Conservation (phyloP, 2,329 filamentous ascomycete species). For the Aspergillus calidoustus region DNA sequence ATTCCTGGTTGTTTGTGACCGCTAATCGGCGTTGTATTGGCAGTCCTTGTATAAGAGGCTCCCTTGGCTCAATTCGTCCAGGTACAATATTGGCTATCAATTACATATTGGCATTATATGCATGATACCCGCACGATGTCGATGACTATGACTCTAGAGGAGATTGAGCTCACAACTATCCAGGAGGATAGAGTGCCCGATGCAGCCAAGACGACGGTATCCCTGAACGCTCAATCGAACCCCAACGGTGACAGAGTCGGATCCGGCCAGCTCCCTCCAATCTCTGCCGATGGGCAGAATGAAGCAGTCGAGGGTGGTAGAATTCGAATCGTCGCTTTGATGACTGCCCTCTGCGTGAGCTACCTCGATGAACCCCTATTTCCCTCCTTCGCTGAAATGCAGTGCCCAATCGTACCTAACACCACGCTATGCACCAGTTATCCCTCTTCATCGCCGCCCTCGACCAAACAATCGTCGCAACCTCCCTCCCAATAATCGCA, state of each 20-base stretch:
- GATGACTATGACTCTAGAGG: not conserved
- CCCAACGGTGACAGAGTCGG: not conserved
- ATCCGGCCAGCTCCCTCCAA: not conserved
- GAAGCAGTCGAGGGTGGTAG: not conserved
- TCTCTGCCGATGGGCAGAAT: not conserved
- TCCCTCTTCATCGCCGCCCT: slow-evolving; percentile 22
- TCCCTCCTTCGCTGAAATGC: too few relatives aligned
- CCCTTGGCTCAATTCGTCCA: not conserved
- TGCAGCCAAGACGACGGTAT: not conserved
- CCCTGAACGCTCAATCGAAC: not conserved
- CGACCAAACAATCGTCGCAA: slow-evolving; percentile 58
- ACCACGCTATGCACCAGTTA: slow-evolving; percentile 1
- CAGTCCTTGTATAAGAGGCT: not conserved
- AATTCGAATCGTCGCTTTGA: not conserved
- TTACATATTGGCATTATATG: not conserved
- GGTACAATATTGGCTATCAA: not conserved
- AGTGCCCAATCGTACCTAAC: not conserved
- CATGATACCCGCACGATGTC: not conserved
- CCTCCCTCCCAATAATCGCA: slow-evolving; percentile 60
- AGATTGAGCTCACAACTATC: not conserved
- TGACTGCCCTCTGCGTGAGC: not conserved
- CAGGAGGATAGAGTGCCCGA: too few relatives aligned
- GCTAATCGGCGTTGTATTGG: not conserved
- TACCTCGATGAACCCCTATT: not conserved
- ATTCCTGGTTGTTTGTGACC: not conserved